phyloP scores from a whole-genome alignment of 306 rosid species.

The Lathyrus oleraceus region DNA sequence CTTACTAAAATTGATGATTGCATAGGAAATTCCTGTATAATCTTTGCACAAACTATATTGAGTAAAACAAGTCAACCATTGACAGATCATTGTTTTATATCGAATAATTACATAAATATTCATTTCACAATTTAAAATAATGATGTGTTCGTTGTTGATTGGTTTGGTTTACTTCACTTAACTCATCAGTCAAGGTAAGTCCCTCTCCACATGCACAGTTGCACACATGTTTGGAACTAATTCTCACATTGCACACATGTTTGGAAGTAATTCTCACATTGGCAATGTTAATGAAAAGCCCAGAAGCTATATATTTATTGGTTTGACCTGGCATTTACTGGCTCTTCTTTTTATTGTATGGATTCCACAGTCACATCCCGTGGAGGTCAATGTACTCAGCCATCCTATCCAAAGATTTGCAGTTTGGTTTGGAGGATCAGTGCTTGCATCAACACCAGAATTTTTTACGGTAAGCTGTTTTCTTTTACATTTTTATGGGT shows the following conservation, averaged over 20 bases:
- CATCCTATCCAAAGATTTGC: constrained; percentile 99
- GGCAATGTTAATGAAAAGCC: background rate
- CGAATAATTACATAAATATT: background rate
- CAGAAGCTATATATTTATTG: constrained; percentile 13
- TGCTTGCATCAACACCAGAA: constrained; percentile 98
- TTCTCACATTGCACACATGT: constrained; percentile 16
- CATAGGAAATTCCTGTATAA: constrained; percentile 20
- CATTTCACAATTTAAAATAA: background rate
- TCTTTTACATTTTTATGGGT: background rate
- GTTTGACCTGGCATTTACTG: constrained; percentile 16
- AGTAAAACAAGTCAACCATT: constrained; percentile 11
- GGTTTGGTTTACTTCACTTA: background rate
- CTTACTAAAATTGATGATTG: background rate
- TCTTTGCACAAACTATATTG: constrained; percentile 13
- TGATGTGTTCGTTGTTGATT: constrained; percentile 4
- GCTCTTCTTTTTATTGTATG: constrained; percentile 16
- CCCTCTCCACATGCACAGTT: background rate
- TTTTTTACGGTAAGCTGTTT: constrained; percentile 71
- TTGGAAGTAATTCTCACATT: constrained; percentile 14
- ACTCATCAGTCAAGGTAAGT: background rate
- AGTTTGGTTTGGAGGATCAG: constrained; percentile 99
- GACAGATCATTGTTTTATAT: background rate
- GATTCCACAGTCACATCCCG: constrained; percentile 75
- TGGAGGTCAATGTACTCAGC: constrained; percentile 95
- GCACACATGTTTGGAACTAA: constrained; percentile 7